Base-by-base conservation (phyloP, 1,139 yeast species). In the Candida pseudoviswanathii region DNA sequence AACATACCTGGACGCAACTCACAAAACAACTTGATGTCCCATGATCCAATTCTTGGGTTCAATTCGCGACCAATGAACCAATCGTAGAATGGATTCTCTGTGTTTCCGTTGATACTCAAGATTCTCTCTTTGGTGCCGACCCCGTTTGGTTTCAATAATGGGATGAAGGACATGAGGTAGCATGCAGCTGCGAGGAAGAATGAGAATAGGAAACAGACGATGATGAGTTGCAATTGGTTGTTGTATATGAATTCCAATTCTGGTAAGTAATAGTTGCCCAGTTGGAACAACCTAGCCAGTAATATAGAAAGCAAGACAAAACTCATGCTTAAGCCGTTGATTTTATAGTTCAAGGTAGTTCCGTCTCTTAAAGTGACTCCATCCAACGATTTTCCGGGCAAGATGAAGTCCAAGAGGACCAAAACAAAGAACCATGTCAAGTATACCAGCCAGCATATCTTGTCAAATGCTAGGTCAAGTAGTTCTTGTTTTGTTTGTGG, bases 1-100 rank as follows among this genome's bases (percentile, higher is more conserved):
- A 92, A 71, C 80, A 95, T 77, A 1, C 99, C 99, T 0, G 99
- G 99, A 60, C 97, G 83, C 68, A 95, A 80, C 67, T 94, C 99
- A 66, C 96, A 89, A 62, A 89, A 95, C 57, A 91, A 70, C 68
- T 94, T 94, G 64, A 94, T 84, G 64, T 94, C 99, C 78, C 92
- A 83, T 1, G 79, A 63, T 0, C 96, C 96, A 50, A 90, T 73
- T 58, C 98, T 78, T 31, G 99, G 99, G 64, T 95, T 95, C 63
- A 95, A 75, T 66, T 94, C 98, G 48, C 99, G 81, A 29, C 99
- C 99, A 65, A 94, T 91, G 63, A 90, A 95, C 97, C 97, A 94
- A 67, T 94, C 97, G 64, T 89, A 94, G 29, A 92, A 60, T 1
- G 70, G 57, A 57, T 81, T 84, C 0, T 90, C 89, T 0, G 96